Evolutionary conservation across 331 rosid genomes (phyloP), one percentile per base, ranked within the genome.

Genomic region (Rhamnella rubrinervis): DNA sequence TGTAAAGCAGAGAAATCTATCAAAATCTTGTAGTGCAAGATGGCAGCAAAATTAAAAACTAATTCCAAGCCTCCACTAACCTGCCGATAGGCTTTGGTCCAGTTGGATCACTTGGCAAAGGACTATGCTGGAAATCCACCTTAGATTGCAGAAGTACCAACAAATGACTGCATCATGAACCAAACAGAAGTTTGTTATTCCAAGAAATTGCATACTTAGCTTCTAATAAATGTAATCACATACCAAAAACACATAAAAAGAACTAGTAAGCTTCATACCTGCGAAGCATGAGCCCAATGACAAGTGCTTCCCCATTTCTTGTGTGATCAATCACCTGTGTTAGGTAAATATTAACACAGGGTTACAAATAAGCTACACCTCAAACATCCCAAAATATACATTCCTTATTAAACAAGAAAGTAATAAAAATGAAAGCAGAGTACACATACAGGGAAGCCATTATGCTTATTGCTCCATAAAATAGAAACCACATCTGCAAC

Each of bases 71-170:
- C 65, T 68, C 73, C 40, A 57, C 66, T 75, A 67, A 85, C 96
- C 96, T 82, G 77, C 95, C 81, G 77, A 76, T 81, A 39, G 87
- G 76, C 66, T 81, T 84, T 69, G 86, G 68, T 67, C 78, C 84
- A 73, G 87, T 83, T 51, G 87, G 83, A 85, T 90, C 95, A 80
- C 78, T 80, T n/a, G 95, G 92, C 73, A 88, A 72, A 47, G 96
- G 96, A 77, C 89, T 91, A 68, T 91, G 98, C 88, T 93, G 97
- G 86, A 93, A 91, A 77, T 88, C 97, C 56, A 89, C 86, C 85
- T 87, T 93, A 2, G 97, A 85, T 76, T 88, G 97, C 67, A 93
- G 89, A 78, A 91, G 91, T 73, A 86, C 98, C 74, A 93, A 81
- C 63, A 93, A 74, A 84, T 88, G 97, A 83, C 98, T 93, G 88